These are phyloP conservation scores for Globisporangium yorkense DNA, from an alignment of 352 stramenopile species.

Conservation along the genomic window DNA sequence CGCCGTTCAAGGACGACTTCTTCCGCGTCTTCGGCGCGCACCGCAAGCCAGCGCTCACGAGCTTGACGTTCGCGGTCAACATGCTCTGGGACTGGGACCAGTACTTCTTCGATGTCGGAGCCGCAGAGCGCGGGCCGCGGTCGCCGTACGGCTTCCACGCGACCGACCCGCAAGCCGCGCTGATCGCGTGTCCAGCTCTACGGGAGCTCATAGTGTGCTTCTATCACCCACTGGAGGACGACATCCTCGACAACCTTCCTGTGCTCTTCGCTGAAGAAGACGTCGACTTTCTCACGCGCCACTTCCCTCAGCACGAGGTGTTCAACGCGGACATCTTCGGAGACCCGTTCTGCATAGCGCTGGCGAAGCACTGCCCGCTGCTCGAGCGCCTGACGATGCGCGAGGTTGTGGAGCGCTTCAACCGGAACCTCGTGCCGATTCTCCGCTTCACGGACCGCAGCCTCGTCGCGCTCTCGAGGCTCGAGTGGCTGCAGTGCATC, in stretches of 20 bases:
- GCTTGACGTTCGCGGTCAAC: slow-evolving; percentile 28
- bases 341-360: slow-evolving; percentile 24
- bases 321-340: slow-evolving; percentile 37
- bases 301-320: slow-evolving; percentile 27
- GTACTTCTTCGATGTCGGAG: slow-evolving; percentile 22
- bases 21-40: slow-evolving; percentile 36
- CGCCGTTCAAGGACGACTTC: slow-evolving; percentile 44
- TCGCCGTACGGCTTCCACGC: slow-evolving; percentile 20
- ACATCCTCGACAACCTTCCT: slow-evolving; percentile 14
- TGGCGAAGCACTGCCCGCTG: slow-evolving; percentile 20
- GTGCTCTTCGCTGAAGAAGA: slow-evolving; percentile 20
- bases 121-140: not conserved
- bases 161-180: slow-evolving; percentile 18
- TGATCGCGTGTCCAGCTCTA: slow-evolving; percentile 31
- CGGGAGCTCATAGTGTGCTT: slow-evolving; percentile 29
- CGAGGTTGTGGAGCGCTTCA: slow-evolving; percentile 28
- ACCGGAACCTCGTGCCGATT: slow-evolving; percentile 19
- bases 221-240: slow-evolving; percentile 28
- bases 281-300: slow-evolving; percentile 15
- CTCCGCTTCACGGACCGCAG: slow-evolving; percentile 26
- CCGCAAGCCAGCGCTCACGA: slow-evolving; percentile 31
- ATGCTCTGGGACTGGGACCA: slow-evolving; percentile 30
- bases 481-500: slow-evolving; percentile 20
- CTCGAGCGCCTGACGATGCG: slow-evolving; percentile 29
- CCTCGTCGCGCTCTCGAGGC: slow-evolving; percentile 23